Evolutionary conservation across 129 eudicot genomes (phyloP), one percentile per base, ranked within the genome.

Genomic region (Logfia minima): DNA sequence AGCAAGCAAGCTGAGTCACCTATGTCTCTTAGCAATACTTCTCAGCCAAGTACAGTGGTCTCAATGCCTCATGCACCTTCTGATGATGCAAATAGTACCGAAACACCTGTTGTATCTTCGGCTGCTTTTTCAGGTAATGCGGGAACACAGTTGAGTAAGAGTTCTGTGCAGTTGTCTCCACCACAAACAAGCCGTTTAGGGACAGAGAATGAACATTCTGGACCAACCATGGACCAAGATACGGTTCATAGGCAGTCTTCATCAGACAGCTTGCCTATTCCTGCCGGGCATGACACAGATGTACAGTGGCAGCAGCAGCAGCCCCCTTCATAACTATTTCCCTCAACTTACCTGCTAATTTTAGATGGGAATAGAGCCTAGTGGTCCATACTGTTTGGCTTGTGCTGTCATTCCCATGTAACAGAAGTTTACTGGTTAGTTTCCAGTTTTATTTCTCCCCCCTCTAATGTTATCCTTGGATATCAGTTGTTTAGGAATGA

Each of bases 371-470:
- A 78, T 87, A 84, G 85, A 58, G 71, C 72, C 43, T 35, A 35
- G 58, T 37, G 72, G 68, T 34, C 52, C 65, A 26, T 68, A 67
- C 77, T 85, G 76, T 77, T 83, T 71, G 41, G 39, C 61, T 67
- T 73, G 74, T 75, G 77, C 79, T 64, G 59, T 78, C 90, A 78
- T 83, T 85, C 82, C 51, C 77, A 55, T 77, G 83, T 81, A 71
- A 75, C 72, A 81, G 75, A 81, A 39, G 53, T 79, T 78, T 83
- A 82, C 86, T 90, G 98, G 98, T 92, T 55, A 66, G 86, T 68
- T 73, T 75, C 51, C 19, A 22, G 24, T 74, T 72, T 17, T 34
- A 5, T 62, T 31, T 29, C 8, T 22, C n/a, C 14, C 41, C 28
- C 53, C 7, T 71, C 71, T 43, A 61, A n/a, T 45, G 24, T 43